Percentiles rank a stretch among this genome's conserved stretches.
Evolutionary conservation across 257 asterid species (phyloP).

Genomic region (Fraxinus quadrangulata): DNA sequence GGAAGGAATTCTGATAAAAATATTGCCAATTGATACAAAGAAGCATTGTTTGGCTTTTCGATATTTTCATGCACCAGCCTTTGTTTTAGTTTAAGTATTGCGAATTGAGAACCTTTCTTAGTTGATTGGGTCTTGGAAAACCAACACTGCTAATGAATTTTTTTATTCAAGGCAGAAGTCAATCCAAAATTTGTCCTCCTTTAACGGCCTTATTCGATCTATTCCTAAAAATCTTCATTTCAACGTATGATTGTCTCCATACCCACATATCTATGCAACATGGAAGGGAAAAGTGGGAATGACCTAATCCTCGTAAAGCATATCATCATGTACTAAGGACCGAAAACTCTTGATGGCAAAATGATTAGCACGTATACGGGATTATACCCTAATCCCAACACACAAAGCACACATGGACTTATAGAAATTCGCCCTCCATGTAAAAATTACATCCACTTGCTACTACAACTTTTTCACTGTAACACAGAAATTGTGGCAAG

Average conservation of each 20-base stretch:
- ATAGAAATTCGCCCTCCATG: no score
- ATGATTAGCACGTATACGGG: no score
- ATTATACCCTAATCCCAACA: no score
- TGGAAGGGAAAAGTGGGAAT: no score
- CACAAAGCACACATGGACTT: no score
- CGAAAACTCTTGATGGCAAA: no score
- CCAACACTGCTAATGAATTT: conserved; percentile 7
- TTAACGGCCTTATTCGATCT: conserved; percentile 42
- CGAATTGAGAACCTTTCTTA: not conserved
- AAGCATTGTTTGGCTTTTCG: not conserved
- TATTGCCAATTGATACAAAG: not conserved
- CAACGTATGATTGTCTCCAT: conserved; percentile 54
- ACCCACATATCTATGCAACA: conserved; percentile 39
- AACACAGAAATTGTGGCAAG: no score
- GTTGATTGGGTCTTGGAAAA: not conserved
- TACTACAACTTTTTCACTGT: no score
- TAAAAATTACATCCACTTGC: no score
- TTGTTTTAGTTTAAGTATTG: conserved; percentile 17
- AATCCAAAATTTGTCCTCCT: conserved; percentile 68
- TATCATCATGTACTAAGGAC: no score
- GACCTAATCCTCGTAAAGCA: no score
- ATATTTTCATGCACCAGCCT: not conserved
- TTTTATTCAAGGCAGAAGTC: conserved; percentile 44
- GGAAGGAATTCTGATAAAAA: no score
- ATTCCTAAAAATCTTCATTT: conserved; percentile 56